Evolutionary conservation across 1,284 basidiomycete species (phyloP).

Genomic region (Sutorius eximius): DNA sequence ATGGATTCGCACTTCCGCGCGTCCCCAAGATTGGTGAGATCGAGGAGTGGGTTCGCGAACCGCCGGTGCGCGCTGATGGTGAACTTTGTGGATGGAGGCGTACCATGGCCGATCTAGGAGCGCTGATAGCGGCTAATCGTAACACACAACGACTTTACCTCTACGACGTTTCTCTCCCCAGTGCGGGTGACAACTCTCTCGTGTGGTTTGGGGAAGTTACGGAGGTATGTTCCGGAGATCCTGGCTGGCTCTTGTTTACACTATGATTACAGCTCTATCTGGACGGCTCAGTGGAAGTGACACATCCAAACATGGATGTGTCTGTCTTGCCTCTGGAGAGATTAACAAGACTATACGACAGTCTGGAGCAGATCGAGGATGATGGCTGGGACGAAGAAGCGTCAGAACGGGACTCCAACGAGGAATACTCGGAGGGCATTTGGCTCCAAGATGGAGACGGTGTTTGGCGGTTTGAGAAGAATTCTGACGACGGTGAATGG

Average conservation of each 20-base stretch:
- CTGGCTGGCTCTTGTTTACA: conserved; percentile 3
- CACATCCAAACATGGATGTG: conserved; percentile 53
- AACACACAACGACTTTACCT: conserved; percentile 41
- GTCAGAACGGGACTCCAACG: conserved; percentile 41
- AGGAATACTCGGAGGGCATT: conserved; percentile 44
- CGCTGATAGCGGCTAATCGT: conserved; percentile 52
- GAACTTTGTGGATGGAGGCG: conserved; percentile 66
- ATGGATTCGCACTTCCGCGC: conserved; percentile 62
- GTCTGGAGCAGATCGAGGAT: conserved; percentile 76
- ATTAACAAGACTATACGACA: conserved; percentile 70
- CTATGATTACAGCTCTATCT: conserved; percentile 53
- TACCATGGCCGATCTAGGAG: conserved; percentile 65
- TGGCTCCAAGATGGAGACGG: conserved; percentile 58
- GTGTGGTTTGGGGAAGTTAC: conserved; percentile 81
- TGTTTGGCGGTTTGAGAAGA: conserved; percentile 45
- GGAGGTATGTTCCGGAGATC: conserved; percentile 42
- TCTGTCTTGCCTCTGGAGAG: conserved; percentile 58
- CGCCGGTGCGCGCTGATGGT: conserved; percentile 49
- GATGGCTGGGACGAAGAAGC: conserved; percentile 57
- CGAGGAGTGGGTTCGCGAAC: conserved; percentile 73
- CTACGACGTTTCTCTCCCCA: conserved; percentile 46
- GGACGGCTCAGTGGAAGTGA: conserved; percentile 68
- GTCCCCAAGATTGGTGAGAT: conserved; percentile 80
- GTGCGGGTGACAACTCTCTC: conserved; percentile 45
- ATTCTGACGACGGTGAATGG: conserved; percentile 42